Base-by-base conservation (phyloP, 1,284 basidiomycete species). In the Pulchroboletus neoregius region DNA sequence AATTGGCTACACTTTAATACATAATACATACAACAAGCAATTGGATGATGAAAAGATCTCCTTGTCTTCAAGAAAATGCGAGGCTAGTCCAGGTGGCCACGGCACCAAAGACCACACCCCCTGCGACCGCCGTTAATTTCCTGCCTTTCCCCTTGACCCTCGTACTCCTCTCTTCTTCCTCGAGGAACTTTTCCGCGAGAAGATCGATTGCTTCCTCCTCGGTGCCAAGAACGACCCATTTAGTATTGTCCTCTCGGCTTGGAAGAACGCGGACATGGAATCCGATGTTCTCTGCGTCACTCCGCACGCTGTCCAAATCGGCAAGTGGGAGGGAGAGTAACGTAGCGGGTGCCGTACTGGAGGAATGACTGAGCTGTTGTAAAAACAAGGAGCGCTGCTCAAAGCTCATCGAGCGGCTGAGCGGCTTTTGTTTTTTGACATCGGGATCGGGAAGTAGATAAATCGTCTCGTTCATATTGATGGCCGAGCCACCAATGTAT, bases 341-440 rank as follows among this genome's bases (percentile, higher is more conserved):
- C 5, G 70, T 73, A 2, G 79, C 78, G 5, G 69, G 68, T 8
- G 66, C 50, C 6, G 50, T 54, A 27, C 63, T 52, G 1, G 76
- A 72, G 18, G 69, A 65, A 20, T 62, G 54, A 20, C 61, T 60
- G 39, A 83, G 68, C 32, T 67, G 68, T 4, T 72, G 63, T 18
- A 80, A 56, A 59, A 82, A 82, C 8, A 59, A 39, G 36, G 70
- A 67, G 15, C 79, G 73, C 53, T 80, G 69, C 48, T 75, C 71
- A 20, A 69, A 55, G 51, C 77, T 80, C 75, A 79, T 74, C 5
- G 76, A 71, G 22, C 76, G 73, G 12, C 52, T 50, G 16, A 78
- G 66, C 22, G 68, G 61, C 30, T 24, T 49, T 11, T 51, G 22
- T 16, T 43, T 50, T 39, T 32, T 48, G 28, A 43, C 43, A 40